phyloP scores from a whole-genome alignment of 495 filamentous ascomycete genomes.

The Chaetomium cochliodes region DNA sequence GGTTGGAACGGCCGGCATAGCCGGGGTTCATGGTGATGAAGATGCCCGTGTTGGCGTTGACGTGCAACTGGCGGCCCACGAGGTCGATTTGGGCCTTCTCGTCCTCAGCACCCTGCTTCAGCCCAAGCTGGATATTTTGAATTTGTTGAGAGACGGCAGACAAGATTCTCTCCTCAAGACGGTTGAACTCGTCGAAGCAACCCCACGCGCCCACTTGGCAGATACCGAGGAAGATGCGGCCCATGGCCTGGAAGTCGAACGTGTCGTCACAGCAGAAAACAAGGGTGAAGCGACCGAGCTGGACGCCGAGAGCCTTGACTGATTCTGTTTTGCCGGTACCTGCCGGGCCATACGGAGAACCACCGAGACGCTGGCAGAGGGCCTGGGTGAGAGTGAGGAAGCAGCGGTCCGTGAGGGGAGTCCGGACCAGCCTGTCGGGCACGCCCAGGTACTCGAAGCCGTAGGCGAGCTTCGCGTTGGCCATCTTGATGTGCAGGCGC shows the following conservation, averaged over 20 bases:
- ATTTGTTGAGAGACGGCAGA: slow-evolving; percentile 98
- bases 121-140: slow-evolving; percentile 95
- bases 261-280: slow-evolving; percentile 99
- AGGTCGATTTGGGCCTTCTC: slow-evolving; percentile 86
- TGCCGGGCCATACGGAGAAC: slow-evolving; percentile 94
- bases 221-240: slow-evolving; percentile 97
- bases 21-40: slow-evolving; percentile 99
- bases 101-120: slow-evolving; percentile 76
- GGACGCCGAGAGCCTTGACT: slow-evolving; percentile 93
- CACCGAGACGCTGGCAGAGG: slow-evolving; percentile 88
- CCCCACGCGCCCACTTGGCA: slow-evolving; percentile 99
- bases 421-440: slow-evolving; percentile 90
- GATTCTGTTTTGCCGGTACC: slow-evolving; percentile 99
- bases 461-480: slow-evolving; percentile 91
- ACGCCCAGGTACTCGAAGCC: slow-evolving; percentile 98
- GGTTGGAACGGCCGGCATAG: slow-evolving; percentile 94
- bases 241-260: slow-evolving; percentile 99
- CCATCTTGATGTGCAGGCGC: slow-evolving; percentile 90
- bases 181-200: slow-evolving; percentile 99
- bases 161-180: slow-evolving; percentile 92
- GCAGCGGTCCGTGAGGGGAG: slow-evolving; percentile 93
- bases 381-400: slow-evolving; percentile 97
- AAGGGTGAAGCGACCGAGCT: slow-evolving; percentile 94
- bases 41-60: slow-evolving; percentile 91
- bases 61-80: slow-evolving; percentile 79